phyloP scores from a whole-genome alignment of 805 yeast species.

The Saturnispora gosingensis region DNA sequence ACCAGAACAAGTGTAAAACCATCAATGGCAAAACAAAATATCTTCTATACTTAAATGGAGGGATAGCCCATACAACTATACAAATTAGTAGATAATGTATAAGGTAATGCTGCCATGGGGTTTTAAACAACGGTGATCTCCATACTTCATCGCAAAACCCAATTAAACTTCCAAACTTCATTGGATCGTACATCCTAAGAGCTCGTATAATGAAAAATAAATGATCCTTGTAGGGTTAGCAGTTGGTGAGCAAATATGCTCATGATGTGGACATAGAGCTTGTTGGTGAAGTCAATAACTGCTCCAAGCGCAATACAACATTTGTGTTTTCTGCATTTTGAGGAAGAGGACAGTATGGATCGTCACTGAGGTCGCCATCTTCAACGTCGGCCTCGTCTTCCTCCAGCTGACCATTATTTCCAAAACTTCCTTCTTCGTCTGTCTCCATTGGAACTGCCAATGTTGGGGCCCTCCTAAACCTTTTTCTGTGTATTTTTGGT shows the following conservation, averaged over 20 bases:
- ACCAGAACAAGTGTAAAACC: conserved; percentile 3
- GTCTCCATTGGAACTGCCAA: conserved; percentile 12
- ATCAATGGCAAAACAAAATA: not conserved
- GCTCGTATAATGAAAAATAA: not conserved
- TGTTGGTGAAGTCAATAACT: not conserved
- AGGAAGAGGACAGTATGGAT: conserved; percentile 1
- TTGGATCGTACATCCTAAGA: not conserved
- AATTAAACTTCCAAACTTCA: not conserved
- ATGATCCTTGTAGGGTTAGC: not conserved
- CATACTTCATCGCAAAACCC: not conserved
- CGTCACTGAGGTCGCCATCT: not conserved
- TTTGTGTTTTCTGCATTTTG: not conserved
- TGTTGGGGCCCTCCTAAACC: conserved; percentile 10
- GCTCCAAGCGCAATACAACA: not conserved
- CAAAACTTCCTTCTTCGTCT: conserved; percentile 12
- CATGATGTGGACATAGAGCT: not conserved
- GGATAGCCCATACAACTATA: not conserved
- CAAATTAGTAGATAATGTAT: not conserved
- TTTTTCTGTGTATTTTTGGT: conserved; percentile 7
- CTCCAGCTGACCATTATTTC: conserved; percentile 27
- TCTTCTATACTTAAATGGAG: not conserved
- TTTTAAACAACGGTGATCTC: not conserved
- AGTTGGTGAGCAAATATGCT: not conserved
- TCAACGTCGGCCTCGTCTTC: conserved; percentile 1
- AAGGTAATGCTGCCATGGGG: conserved; percentile 6